Base-by-base conservation (phyloP, 768 basidiomycete genomes). In the Amanita jacksonii region DNA sequence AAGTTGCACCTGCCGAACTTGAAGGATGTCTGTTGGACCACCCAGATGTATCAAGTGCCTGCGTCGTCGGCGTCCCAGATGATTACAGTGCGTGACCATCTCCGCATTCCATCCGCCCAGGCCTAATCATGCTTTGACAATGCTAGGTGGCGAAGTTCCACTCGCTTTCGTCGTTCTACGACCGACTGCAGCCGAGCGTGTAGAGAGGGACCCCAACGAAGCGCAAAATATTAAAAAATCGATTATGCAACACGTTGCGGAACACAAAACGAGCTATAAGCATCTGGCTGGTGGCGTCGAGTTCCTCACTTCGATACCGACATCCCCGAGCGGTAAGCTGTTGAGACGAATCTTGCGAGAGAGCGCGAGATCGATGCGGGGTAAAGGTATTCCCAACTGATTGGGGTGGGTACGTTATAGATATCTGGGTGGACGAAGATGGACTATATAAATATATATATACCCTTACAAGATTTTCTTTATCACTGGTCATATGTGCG, bases 1-100 rank as follows among this genome's bases (percentile, higher is more conserved):
- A 85, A 54, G 82, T 85, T 1, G 79, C 83, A 1, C 83, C 82
- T 2, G 81, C 83, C 3, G 81, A 83, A 49, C 64, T 84, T 7
- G 82, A 84, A 52, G 82, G 74, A 15, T 78, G 78, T 47, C 53
- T 81, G n/a, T 56, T 81, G 19, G 69, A 65, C 34, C 77, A 83
- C 50, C 59, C 69, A 1, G 79, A 80, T 51, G 73, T 84, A 18
- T 64, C 66, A 3, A 74, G 80, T 33, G 66, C 67, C 1, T 82
- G 82, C 49, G 81, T 85, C 1, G 74, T 85, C 13, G 74, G 79
- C 1, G 53, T 80, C 24, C 74, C 73, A 6, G 77, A 86, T 52
- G 81, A 83, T 6, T 85, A 74, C 47, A 77, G 74, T 69, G 18
- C 33, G 66, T 58, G 20, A 12, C 19, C 30, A 32, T 45, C 34